Evolutionary conservation across 1,284 basidiomycete species (phyloP).

Genomic region (Ganoderma boninense): DNA sequence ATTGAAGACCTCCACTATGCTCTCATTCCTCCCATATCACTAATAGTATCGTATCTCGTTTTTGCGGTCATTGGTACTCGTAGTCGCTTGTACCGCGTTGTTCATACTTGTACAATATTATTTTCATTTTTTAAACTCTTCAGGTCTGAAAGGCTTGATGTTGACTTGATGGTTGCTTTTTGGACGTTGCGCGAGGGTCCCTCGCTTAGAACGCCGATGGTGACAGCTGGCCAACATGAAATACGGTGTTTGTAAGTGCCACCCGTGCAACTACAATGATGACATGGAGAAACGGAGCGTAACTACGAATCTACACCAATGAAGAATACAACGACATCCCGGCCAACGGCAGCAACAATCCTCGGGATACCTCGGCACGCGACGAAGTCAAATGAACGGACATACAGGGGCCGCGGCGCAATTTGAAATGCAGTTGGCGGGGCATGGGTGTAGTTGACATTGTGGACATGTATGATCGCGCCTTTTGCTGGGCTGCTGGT

Average conservation of each 20-base stretch:
- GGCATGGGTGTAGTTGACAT: slow-evolving; percentile 66
- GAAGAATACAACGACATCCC: slow-evolving; percentile 53
- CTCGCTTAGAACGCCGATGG: neutral
- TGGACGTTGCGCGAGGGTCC: neutral
- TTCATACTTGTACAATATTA: neutral
- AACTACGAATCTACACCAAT: slow-evolving; percentile 45
- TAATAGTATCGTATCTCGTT: slow-evolving; percentile 11
- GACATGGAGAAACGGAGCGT: neutral
- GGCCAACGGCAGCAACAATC: slow-evolving; percentile 71
- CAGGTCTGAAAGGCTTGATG: neutral
- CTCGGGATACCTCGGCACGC: slow-evolving; percentile 62
- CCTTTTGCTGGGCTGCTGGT: slow-evolving; percentile 64
- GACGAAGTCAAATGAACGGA: slow-evolving; percentile 82
- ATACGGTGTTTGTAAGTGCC: neutral
- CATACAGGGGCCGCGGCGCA: slow-evolving; percentile 64
- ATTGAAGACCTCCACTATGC: neutral
- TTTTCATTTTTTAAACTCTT: neutral
- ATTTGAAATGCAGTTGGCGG: slow-evolving; percentile 67
- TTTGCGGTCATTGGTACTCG: slow-evolving; percentile 2
- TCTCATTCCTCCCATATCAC: neutral
- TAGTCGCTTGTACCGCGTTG: neutral
- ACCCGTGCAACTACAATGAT: neutral
- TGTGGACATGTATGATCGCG: slow-evolving; percentile 74
- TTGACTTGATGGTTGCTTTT: neutral
- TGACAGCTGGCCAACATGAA: neutral